Base-by-base conservation (phyloP, 768 basidiomycete genomes). In the Panellus pusillus region DNA sequence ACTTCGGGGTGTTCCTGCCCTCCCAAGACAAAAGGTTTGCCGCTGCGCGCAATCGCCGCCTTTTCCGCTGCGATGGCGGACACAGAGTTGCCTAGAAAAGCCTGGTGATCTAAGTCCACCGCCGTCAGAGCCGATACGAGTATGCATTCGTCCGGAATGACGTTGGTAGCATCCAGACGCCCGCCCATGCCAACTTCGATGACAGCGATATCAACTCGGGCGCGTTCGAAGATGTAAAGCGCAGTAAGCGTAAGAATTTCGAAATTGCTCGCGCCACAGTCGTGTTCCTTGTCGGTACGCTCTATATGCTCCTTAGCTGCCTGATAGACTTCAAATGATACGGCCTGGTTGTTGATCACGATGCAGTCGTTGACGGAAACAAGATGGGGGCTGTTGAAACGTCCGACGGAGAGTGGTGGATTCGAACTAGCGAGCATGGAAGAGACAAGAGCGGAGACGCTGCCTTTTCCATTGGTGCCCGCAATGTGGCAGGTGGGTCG, bases 381-480 rank as follows among this genome's bases (percentile, higher is more conserved):
- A 17, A 98, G 84, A 68, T 98, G 96, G 0, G 97, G 97, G 57
- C 86, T 91, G 68, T 95, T 98, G 79, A 91, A 98, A 32, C 89
- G 79, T 7, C 93, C 97, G 11, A 90, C 77, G 18, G 73, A 73
- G 47, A 89, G 74, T 1, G 75, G 69, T n/a, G 86, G 73, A 0
- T 74, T 70, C 6, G 86, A 77, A 6, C 77, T 69, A 5, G 67
- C 65, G 8, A 98, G 72, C 62, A 92, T 88, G 39, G 91, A 91
- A 0, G 91, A 82, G 11, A 97, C 68, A 32, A 93, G 74, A 6
- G 87, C 86, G 1, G 93, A 86, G 12, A 96, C 92, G 61, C 91
- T 95, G 32, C 97, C 97, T 70, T 98, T 99, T 9, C 96, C 96
- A 70, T 99, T 98, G 0, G 97, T 99, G 0, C 97, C 97, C 8